Evolutionary conservation across 2,329 filamentous ascomycete genomes (phyloP).

Genomic region (Phialophora tarda): DNA sequence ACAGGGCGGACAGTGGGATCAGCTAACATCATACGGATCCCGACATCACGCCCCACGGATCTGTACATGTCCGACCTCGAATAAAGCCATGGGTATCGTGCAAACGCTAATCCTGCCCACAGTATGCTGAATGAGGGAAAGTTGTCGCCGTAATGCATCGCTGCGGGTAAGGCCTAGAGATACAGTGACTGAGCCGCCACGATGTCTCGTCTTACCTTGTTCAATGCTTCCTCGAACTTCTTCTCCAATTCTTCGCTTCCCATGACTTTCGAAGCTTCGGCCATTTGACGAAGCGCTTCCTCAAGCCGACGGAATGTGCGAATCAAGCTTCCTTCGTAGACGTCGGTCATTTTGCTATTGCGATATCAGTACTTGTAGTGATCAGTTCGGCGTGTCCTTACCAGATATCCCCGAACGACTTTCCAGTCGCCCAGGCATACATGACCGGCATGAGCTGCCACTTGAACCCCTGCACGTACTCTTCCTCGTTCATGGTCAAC

Average conservation of each 20-base stretch:
- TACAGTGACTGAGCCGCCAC: constrained; percentile 95
- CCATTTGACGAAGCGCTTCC: constrained; percentile 92
- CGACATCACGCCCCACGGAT: constrained; percentile 11
- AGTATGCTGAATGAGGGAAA: neutral
- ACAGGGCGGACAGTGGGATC: neutral
- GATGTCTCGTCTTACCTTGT: constrained; percentile 73
- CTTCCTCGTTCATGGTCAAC: constrained; percentile 89
- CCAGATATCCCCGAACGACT: constrained; percentile 93
- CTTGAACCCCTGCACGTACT: constrained; percentile 88
- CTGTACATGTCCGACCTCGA: constrained; percentile 22
- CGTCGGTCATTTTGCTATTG: constrained; percentile 94
- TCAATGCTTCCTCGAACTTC: constrained; percentile 37
- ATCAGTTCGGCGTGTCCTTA: constrained; percentile 57
- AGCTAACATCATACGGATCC: constrained; percentile 26
- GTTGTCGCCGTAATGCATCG: neutral
- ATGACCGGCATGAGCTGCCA: constrained; percentile 98
- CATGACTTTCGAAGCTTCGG: constrained; percentile 96
- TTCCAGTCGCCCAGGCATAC: constrained; percentile 86
- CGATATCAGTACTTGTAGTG: constrained; percentile 28
- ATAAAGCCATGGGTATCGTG: constrained; percentile 25
- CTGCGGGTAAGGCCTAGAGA: constrained; percentile 51
- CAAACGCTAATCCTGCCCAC: constrained; percentile 9
- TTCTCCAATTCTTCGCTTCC: constrained; percentile 86
- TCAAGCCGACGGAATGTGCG: constrained; percentile 94
- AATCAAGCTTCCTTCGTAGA: constrained; percentile 95